Conservation (phyloP, 2,329 filamentous ascomycete genomes). For the Colletotrichum orbiculare region DNA sequence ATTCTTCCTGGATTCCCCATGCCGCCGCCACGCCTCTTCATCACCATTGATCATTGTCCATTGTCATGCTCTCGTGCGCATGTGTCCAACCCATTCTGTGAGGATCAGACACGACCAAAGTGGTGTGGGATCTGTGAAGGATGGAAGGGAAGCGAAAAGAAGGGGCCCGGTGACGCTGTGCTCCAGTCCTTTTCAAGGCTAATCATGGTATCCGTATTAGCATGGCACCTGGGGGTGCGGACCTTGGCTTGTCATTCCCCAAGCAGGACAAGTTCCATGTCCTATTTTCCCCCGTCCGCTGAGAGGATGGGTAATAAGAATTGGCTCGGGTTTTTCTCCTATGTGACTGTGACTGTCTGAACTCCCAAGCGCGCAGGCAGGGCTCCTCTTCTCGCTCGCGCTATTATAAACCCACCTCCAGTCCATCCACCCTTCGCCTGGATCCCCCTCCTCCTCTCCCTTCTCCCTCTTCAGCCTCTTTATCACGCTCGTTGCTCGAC, state of each 20-base stretch:
- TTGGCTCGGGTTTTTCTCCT: background rate
- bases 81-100: no score
- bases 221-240: slow-evolving; percentile 27
- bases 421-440: slow-evolving; percentile 13
- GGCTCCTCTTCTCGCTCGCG: slow-evolving; percentile 8
- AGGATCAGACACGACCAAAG: slow-evolving; percentile 18
- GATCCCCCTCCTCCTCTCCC: slow-evolving; percentile 2
- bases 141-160: slow-evolving; percentile 5
- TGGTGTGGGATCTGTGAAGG: slow-evolving; percentile 2
- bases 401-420: slow-evolving; percentile 34
- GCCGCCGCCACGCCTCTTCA: slow-evolving; percentile 1
- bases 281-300: slow-evolving; percentile 10
- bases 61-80: no score
- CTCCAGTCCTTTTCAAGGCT: slow-evolving; percentile 17
- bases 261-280: slow-evolving; percentile 24
- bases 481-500: slow-evolving; percentile 31
- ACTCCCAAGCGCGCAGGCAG: background rate
- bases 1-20: slow-evolving; percentile 12
- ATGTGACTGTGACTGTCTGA: slow-evolving; percentile 14
- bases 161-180: slow-evolving; percentile 2
- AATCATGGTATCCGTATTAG: slow-evolving; percentile 21
- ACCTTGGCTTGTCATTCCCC: slow-evolving; percentile 29
- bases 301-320: slow-evolving; percentile 11
- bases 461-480: slow-evolving; percentile 26
- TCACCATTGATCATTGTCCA: no score